Conservation (phyloP, 2,329 filamentous ascomycete species). For the Bipolaris victoriae region DNA sequence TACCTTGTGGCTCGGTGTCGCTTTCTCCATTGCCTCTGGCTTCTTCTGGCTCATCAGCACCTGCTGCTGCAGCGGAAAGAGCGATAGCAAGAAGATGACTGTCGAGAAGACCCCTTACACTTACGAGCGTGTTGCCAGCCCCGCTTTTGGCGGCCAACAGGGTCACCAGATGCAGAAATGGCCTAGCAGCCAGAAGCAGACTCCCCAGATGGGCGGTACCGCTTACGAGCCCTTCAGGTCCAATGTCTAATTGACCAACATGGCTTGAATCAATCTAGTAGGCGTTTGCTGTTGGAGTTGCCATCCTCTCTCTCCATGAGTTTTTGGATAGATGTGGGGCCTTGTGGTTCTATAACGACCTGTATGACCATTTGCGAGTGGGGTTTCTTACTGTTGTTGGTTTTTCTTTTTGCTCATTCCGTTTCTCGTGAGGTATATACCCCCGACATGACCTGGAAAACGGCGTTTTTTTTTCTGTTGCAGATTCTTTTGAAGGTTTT, state of each 20-base stretch:
- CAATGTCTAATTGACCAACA: slow-evolving; percentile 25
- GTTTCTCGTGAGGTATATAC: slow-evolving; percentile 3
- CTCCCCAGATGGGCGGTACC: slow-evolving; percentile 35
- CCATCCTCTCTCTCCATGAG: neutral
- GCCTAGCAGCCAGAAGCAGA: slow-evolving; percentile 26
- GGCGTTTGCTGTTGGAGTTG: no score
- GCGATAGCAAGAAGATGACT: slow-evolving; percentile 53
- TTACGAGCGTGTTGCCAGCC: slow-evolving; percentile 61
- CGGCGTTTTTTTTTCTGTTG: neutral
- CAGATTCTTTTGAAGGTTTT: neutral
- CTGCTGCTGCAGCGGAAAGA: slow-evolving; percentile 85
- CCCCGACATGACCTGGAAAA: neutral
- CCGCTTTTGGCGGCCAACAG: slow-evolving; percentile 47
- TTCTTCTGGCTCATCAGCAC: slow-evolving; percentile 91
- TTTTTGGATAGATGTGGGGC: neutral
- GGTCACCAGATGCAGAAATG: slow-evolving; percentile 26
- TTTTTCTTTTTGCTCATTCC: neutral
- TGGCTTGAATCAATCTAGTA: neutral
- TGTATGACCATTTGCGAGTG: slow-evolving; percentile 16
- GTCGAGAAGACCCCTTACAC: slow-evolving; percentile 68
- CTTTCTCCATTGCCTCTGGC: slow-evolving; percentile 74
- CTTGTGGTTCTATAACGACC: slow-evolving; percentile 12
- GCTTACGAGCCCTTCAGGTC: slow-evolving; percentile 54
- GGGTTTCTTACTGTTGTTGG: neutral
- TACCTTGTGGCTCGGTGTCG: slow-evolving; percentile 78